These are phyloP conservation scores for Acanthamoeba sp. DNA, from an alignment of 208 protist genomes.

Conservation along the genomic window DNA sequence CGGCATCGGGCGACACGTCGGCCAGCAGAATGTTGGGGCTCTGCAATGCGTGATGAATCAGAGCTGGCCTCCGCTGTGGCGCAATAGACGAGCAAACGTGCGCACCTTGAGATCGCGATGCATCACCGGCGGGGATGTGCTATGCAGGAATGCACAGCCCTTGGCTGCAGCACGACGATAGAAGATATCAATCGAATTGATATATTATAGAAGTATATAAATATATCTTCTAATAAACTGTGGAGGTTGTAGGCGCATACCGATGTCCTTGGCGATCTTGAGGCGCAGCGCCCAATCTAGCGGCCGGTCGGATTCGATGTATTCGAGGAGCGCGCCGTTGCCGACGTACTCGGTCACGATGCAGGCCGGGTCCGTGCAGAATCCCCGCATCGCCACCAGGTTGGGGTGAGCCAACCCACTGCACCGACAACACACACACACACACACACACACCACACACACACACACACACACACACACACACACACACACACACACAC, in stretches of 20 bases:
- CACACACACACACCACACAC: too few species aligned
- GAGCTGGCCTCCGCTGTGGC: too few species aligned
- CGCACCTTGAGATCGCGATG: conserved; percentile 73
- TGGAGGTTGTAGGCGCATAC: background rate
- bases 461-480: too few species aligned
- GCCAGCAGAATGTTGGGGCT: conserved; percentile 57
- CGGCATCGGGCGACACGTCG: conserved; percentile 18
- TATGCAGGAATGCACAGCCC: conserved; percentile 57
- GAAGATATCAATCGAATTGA: background rate
- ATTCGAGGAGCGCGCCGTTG: background rate
- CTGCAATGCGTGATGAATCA: too few species aligned
- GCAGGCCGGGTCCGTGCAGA: conserved; percentile 44
- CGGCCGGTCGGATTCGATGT: background rate
- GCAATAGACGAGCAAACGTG: too few species aligned
- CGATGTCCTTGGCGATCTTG: conserved; percentile 70
- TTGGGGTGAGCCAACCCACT: conserved; percentile 68
- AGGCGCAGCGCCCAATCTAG: conserved; percentile 60
- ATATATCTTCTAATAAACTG: too few species aligned
- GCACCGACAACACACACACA: too few species aligned
- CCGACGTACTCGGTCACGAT: conserved; percentile 68
- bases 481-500: too few species aligned
- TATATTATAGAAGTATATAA: too few species aligned
- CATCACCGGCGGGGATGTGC: conserved; percentile 34
- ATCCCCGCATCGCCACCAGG: conserved; percentile 38
- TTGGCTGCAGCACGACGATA: conserved; percentile 6